These are phyloP conservation scores for Styphnolobium japonicum DNA, from an alignment of 306 rosid genomes.

Conservation along the genomic window DNA sequence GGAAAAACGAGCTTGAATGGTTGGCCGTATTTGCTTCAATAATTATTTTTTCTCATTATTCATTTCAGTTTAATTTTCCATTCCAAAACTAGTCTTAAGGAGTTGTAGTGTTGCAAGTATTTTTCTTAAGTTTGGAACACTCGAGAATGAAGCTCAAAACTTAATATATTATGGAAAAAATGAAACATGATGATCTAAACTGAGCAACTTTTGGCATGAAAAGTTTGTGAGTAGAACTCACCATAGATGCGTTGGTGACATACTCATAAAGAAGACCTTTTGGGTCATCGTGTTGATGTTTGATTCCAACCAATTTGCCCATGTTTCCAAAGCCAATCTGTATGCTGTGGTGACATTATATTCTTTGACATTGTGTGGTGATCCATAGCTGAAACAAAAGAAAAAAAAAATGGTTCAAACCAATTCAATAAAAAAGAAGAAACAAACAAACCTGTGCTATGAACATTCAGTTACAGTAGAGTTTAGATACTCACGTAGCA, in stretches of 20 bases:
- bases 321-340: slow-evolving; percentile 76
- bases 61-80: background rate
- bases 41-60: background rate
- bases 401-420: background rate
- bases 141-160: background rate
- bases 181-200: background rate
- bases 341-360: slow-evolving; percentile 78
- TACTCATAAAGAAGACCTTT: slow-evolving; percentile 73
- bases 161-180: background rate
- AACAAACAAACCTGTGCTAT: background rate
- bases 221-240: slow-evolving; percentile 28
- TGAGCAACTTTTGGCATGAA: background rate
- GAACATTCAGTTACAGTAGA: background rate
- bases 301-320: slow-evolving; percentile 85
- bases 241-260: slow-evolving; percentile 96
- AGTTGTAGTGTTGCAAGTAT: background rate
- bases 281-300: slow-evolving; percentile 59
- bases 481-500: slow-evolving; percentile 57
- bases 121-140: background rate
- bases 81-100: background rate
- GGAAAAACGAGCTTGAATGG: background rate
- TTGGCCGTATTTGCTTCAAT: background rate
- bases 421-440: background rate
- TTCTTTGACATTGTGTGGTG: slow-evolving; percentile 59
- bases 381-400: slow-evolving; percentile 52